A percentile compares a stretch with the other conserved stretches of the same genome.
Evolutionary conservation across 306 rosid genomes (phyloP).

Genomic region (Acacia melanoxylon): DNA sequence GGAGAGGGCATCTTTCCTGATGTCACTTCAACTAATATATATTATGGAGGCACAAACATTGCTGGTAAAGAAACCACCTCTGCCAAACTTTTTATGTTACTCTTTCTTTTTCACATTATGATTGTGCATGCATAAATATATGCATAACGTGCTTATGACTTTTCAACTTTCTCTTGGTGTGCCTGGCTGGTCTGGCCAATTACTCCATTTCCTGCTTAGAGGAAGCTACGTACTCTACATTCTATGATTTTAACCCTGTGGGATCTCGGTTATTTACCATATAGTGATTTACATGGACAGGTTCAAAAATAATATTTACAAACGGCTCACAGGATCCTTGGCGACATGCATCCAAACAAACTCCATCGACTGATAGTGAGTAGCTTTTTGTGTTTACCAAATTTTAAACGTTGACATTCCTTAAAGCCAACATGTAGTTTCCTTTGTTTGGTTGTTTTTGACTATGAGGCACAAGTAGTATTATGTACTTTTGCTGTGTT

Average conservation of each 20-base stretch:
- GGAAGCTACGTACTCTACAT: constrained; percentile 6
- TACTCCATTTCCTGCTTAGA: not conserved
- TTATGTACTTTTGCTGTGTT: not conserved
- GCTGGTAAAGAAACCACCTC: constrained; percentile 52
- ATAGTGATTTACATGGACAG: constrained; percentile 46
- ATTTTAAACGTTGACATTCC: constrained; percentile 4
- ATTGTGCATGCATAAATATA: not conserved
- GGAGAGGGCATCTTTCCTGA: constrained; percentile 88
- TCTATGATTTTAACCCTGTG: constrained; percentile 9
- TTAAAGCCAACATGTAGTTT: constrained; percentile 14
- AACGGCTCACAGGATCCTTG: constrained; percentile 99
- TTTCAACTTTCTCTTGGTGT: not conserved
- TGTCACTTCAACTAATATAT: constrained; percentile 71
- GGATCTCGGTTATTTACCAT: constrained; percentile 25
- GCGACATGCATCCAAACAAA: constrained; percentile 94
- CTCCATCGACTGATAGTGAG: constrained; percentile 82
- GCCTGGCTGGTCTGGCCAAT: not conserved
- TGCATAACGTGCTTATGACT: not conserved
- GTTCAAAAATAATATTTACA: constrained; percentile 79
- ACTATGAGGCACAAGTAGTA: not conserved
- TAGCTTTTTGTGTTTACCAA: constrained; percentile 26
- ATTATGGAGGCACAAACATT: constrained; percentile 91
- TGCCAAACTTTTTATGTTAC: constrained; percentile 14
- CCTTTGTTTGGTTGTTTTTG: constrained; percentile 1
- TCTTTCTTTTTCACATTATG: not conserved